Conservation (phyloP, 108 stramenopile genomes). For the Nitzschia palea region DNA sequence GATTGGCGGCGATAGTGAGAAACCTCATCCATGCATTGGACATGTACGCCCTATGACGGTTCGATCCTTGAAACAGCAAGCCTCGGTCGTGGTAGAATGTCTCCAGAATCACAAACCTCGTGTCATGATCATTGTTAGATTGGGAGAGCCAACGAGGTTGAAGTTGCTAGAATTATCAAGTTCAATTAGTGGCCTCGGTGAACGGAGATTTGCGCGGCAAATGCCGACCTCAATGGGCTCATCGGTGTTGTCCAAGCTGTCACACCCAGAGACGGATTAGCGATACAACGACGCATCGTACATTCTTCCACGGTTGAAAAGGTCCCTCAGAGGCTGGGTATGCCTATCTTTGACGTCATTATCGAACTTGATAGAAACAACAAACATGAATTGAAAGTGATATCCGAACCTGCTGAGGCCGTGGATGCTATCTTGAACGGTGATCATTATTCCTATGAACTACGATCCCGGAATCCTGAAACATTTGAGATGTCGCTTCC, state of each 20-base stretch:
- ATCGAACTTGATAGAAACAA: slow-evolving; percentile 35
- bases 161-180: slow-evolving; percentile 48
- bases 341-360: slow-evolving; percentile 51
- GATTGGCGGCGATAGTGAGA: slow-evolving; percentile 61
- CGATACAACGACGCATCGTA: no score
- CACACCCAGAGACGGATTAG: slow-evolving; percentile 39
- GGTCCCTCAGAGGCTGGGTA: no score
- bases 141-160: slow-evolving; percentile 50
- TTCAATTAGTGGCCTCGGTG: slow-evolving; percentile 66
- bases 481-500: no score
- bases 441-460: no score
- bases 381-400: slow-evolving; percentile 43
- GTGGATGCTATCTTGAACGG: no score
- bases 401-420: no score
- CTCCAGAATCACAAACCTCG: slow-evolving; percentile 71
- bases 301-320: no score
- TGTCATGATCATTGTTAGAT: slow-evolving; percentile 64
- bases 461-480: no score
- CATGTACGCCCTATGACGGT: slow-evolving; percentile 64
- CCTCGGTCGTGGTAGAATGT: slow-evolving; percentile 62
- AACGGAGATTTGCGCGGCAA: slow-evolving; percentile 60
- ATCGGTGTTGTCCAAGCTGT: slow-evolving; percentile 53
- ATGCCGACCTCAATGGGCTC: slow-evolving; percentile 47
- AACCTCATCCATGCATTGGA: slow-evolving; percentile 61
- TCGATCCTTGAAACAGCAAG: slow-evolving; percentile 36